Conservation (phyloP, 2,329 filamentous ascomycete genomes). For the Botrytis aclada region DNA sequence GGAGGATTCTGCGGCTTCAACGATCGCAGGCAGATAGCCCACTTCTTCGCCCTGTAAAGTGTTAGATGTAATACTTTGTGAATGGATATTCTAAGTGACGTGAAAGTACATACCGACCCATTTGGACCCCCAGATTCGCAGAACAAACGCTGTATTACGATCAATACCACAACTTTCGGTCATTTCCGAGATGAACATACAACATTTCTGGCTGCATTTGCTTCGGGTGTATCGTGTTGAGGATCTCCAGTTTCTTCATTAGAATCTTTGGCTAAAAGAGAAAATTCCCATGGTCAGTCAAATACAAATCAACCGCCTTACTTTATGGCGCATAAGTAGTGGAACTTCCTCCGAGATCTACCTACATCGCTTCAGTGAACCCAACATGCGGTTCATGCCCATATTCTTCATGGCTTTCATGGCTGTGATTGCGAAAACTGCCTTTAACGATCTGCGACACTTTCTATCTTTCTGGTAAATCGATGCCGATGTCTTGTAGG, state of each 20-base stretch:
- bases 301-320: background rate
- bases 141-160: slow-evolving; percentile 62
- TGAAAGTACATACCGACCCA: slow-evolving; percentile 46
- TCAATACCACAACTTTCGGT: slow-evolving; percentile 23
- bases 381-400: slow-evolving; percentile 38
- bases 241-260: slow-evolving; percentile 28
- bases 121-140: slow-evolving; percentile 70
- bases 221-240: slow-evolving; percentile 61
- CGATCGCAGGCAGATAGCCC: slow-evolving; percentile 86
- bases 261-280: slow-evolving; percentile 20
- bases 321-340: slow-evolving; percentile 5
- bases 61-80: slow-evolving; percentile 17
- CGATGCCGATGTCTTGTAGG: background rate
- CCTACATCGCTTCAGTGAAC: slow-evolving; percentile 34
- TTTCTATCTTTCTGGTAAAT: background rate
- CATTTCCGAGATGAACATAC: slow-evolving; percentile 46
- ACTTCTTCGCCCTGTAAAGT: slow-evolving; percentile 74
- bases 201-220: slow-evolving; percentile 61
- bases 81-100: background rate
- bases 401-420: slow-evolving; percentile 40
- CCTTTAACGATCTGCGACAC: background rate
- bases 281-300: slow-evolving; percentile 9
- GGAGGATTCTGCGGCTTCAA: slow-evolving; percentile 91
- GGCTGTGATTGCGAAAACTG: background rate
- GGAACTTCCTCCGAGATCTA: slow-evolving; percentile 22